A percentile compares a stretch with the other conserved stretches of the same genome.
Evolutionary conservation across 1,284 basidiomycete species (phyloP).

Genomic region (Sphagnurus paluster): DNA sequence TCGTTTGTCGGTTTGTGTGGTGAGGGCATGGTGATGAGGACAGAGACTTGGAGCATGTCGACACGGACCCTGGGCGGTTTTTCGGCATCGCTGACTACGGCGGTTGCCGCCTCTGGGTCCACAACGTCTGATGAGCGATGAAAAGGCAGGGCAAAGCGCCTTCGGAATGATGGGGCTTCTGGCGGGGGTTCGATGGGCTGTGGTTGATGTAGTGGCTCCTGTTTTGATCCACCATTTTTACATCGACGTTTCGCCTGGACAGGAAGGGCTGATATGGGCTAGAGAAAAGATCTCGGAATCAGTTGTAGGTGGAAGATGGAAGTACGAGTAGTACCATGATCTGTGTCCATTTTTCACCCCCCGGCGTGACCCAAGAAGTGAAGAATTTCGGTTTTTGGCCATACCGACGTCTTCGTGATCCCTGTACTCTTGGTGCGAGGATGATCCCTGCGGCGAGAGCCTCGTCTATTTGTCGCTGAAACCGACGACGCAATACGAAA

Average conservation of each 20-base stretch:
- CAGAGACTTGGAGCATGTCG: constrained; percentile 48
- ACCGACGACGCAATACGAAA: constrained; percentile 58
- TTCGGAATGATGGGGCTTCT: constrained; percentile 7
- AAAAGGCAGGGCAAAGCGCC: constrained; percentile 8
- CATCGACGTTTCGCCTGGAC: constrained; percentile 32
- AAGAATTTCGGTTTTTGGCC: constrained; percentile 55
- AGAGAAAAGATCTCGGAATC: neutral
- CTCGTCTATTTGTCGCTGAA: constrained; percentile 50
- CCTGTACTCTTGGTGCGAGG: constrained; percentile 34
- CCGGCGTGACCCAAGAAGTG: constrained; percentile 45
- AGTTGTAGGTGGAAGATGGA: constrained; percentile 4
- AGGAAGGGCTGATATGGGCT: constrained; percentile 38
- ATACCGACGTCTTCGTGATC: constrained; percentile 42
- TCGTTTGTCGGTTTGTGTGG: constrained; percentile 18
- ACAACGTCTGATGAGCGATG: constrained; percentile 11
- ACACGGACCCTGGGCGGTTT: constrained; percentile 18
- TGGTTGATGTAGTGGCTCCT: constrained; percentile 10
- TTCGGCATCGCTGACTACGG: constrained; percentile 6
- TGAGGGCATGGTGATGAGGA: constrained; percentile 66
- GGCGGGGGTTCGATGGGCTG: constrained; percentile 11
- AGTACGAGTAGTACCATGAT: constrained; percentile 41
- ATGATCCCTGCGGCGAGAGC: constrained; percentile 48
- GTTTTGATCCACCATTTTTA: constrained; percentile 21
- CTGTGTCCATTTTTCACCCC: constrained; percentile 43
- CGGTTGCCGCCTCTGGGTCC: neutral